phyloP scores from a whole-genome alignment of 495 filamentous ascomycete species.

The Tuber calosporum region DNA sequence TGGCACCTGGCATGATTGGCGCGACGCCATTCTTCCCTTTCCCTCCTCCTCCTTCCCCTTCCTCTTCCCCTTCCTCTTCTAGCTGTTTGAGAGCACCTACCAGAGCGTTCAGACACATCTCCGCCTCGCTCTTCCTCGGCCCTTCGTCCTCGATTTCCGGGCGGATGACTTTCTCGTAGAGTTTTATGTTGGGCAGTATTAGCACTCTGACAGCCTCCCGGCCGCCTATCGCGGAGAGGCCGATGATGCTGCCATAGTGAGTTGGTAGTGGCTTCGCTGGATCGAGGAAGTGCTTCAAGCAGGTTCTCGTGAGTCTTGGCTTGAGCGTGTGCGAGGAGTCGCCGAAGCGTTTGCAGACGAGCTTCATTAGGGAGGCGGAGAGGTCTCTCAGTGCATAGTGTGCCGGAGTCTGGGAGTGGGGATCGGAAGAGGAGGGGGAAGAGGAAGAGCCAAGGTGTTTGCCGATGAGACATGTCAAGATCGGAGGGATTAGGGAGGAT shows the following conservation, averaged over 20 bases:
- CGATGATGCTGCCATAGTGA: conserved; percentile 79
- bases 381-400: conserved; percentile 79
- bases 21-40: conserved; percentile 2
- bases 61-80: conserved; percentile 27
- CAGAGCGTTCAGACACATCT: conserved; percentile 57
- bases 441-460: conserved; percentile 64
- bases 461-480: conserved; percentile 83
- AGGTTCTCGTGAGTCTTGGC: conserved; percentile 80
- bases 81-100: conserved; percentile 51
- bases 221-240: conserved; percentile 67
- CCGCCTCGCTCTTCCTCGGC: conserved; percentile 51
- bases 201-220: conserved; percentile 69
- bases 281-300: conserved; percentile 82
- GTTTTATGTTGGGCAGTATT: conserved; percentile 69
- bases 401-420: conserved; percentile 46
- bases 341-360: conserved; percentile 67
- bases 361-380: conserved; percentile 66
- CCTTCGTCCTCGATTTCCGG: conserved; percentile 53
- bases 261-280: conserved; percentile 68
- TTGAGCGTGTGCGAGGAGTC: conserved; percentile 67
- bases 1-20: background rate
- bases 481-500: conserved; percentile 74
- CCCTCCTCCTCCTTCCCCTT: conserved; percentile 16
- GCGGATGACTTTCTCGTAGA: conserved; percentile 60
- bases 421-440: conserved; percentile 45